phyloP scores from a whole-genome alignment of 2,329 filamentous ascomycete genomes.

The Aspergillus sp. region DNA sequence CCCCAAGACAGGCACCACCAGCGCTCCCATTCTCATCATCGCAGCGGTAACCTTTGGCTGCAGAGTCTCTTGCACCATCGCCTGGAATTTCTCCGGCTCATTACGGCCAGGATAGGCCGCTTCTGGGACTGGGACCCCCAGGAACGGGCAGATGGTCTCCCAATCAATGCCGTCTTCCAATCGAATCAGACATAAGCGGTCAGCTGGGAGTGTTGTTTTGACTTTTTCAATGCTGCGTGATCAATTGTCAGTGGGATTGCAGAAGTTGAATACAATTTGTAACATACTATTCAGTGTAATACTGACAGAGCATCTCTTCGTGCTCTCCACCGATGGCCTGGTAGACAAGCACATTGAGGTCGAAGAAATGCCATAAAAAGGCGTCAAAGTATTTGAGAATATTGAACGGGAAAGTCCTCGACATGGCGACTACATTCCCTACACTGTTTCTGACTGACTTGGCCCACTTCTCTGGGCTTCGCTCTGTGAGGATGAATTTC shows the following conservation, averaged over 20 bases:
- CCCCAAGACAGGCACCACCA: constrained; percentile 9
- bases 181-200: constrained; percentile 12
- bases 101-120: constrained; percentile 15
- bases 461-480: constrained; percentile 16
- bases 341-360: no score
- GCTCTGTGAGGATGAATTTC: constrained; percentile 21
- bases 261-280: neutral
- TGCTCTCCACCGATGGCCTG: constrained; percentile 3
- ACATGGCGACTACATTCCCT: constrained; percentile 2
- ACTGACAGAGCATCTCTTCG: constrained; percentile 6
- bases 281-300: constrained; percentile 19
- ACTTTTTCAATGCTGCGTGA: constrained; percentile 15
- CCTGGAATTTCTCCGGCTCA: constrained; percentile 15
- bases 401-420: constrained; percentile 10
- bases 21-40: constrained; percentile 6
- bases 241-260: neutral
- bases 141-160: constrained; percentile 20
- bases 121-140: constrained; percentile 13
- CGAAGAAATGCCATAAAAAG: neutral
- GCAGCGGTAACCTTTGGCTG: constrained; percentile 8
- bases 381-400: constrained; percentile 17
- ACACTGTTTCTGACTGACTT: constrained; percentile 16
- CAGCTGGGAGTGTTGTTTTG: constrained; percentile 14
- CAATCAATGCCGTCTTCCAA: constrained; percentile 19
- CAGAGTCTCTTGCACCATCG: constrained; percentile 7